These are phyloP conservation scores for Candida orba DNA, from an alignment of 805 yeast species.

Conservation along the genomic window DNA sequence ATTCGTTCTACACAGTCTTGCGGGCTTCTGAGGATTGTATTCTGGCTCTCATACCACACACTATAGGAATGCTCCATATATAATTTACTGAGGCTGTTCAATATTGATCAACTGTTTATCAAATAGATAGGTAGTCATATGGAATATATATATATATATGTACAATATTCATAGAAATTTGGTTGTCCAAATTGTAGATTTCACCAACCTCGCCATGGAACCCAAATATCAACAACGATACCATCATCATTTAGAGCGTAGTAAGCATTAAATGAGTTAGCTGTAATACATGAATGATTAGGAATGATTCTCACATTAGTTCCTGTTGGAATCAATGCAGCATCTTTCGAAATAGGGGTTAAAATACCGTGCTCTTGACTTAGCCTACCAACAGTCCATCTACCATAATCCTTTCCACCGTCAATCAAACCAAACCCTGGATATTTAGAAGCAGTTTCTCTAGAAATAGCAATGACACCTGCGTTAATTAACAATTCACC, in stretches of 20 bases:
- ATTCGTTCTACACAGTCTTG: constrained; percentile 14
- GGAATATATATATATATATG: no score
- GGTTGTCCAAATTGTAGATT: background rate
- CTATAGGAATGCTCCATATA: constrained; percentile 33
- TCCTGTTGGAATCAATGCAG: constrained; percentile 43
- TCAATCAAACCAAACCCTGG: constrained; percentile 54
- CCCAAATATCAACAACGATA: constrained; percentile 54
- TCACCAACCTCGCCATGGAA: constrained; percentile 50
- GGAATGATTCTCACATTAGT: constrained; percentile 50
- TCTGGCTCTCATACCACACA: constrained; percentile 45
- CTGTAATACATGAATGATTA: constrained; percentile 70
- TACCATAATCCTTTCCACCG: constrained; percentile 34
- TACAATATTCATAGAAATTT: no score
- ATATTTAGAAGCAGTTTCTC: constrained; percentile 49
- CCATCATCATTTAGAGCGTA: constrained; percentile 44
- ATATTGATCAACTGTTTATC: constrained; percentile 5
- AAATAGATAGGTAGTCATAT: background rate
- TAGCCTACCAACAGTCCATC: constrained; percentile 61
- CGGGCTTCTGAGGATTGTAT: constrained; percentile 49
- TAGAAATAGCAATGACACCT: constrained; percentile 63
- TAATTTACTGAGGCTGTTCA: constrained; percentile 28
- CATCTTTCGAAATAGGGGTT: constrained; percentile 29
- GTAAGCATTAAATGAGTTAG: constrained; percentile 48
- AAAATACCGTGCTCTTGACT: constrained; percentile 80
- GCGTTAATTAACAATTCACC: constrained; percentile 65